These are phyloP conservation scores for Backusella macrospora DNA, from an alignment of 192 early-diverging fungal genomes.

Conservation along the genomic window DNA sequence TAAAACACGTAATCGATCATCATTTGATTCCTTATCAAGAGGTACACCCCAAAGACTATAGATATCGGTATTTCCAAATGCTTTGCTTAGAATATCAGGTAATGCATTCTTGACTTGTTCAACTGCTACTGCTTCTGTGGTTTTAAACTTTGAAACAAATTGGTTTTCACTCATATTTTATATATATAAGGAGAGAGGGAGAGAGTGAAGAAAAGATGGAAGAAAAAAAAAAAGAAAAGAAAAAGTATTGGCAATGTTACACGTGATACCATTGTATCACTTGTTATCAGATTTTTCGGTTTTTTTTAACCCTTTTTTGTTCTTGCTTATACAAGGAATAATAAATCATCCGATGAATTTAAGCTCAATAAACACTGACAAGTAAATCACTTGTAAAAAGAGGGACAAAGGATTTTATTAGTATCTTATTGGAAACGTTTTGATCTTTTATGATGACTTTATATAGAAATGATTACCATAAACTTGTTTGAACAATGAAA, in stretches of 20 bases:
- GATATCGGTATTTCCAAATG: conserved; percentile 33
- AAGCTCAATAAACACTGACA: too few species aligned
- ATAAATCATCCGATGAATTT: too few species aligned
- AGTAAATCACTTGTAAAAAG: too few species aligned
- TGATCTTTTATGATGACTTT: too few species aligned
- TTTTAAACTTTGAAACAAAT: conserved; percentile 37
- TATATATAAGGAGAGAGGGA: background rate
- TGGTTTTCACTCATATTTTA: conserved; percentile 10
- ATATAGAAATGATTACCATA: too few species aligned
- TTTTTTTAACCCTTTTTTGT: too few species aligned
- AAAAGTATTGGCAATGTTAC: background rate
- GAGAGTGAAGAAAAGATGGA: background rate
- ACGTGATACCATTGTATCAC: background rate
- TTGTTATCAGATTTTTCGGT: background rate
- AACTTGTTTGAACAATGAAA: too few species aligned
- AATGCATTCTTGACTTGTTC: conserved; percentile 50
- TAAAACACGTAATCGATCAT: conserved; percentile 60
- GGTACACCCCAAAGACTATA: conserved; percentile 55
- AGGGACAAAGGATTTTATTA: too few species aligned
- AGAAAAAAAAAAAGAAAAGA: background rate
- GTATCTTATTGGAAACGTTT: too few species aligned
- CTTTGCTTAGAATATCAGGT: conserved; percentile 44
- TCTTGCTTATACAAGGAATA: too few species aligned
- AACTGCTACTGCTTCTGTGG: conserved; percentile 43
- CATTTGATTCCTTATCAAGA: conserved; percentile 42